phyloP scores from a whole-genome alignment of 23 red algal species.

The Cyanidium caldarium region DNA sequence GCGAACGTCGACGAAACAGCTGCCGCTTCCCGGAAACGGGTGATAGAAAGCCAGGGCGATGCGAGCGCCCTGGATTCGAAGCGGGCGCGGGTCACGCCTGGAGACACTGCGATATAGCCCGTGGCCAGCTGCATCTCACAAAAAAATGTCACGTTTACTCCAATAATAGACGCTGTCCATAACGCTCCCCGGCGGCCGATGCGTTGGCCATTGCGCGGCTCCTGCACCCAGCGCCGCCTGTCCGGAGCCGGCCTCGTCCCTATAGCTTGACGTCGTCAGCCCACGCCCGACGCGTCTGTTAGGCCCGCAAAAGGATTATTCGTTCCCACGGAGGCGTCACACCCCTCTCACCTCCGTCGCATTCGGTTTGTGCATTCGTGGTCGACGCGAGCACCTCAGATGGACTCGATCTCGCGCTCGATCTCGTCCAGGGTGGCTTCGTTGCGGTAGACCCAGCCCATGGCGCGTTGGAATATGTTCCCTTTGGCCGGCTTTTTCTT shows the following conservation, averaged over 20 bases:
- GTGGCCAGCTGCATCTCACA: too few relatives aligned
- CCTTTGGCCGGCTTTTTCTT: not conserved
- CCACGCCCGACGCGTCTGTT: not conserved
- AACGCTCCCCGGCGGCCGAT: too few relatives aligned
- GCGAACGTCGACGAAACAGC: too few relatives aligned
- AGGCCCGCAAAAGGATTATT: not conserved
- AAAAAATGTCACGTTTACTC: too few relatives aligned
- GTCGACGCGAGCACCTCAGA: not conserved
- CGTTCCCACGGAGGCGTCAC: not conserved
- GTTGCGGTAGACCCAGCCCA: not conserved
- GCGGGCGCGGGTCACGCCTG: too few relatives aligned
- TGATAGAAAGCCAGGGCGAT: too few relatives aligned
- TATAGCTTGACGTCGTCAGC: not conserved
- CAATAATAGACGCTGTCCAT: too few relatives aligned
- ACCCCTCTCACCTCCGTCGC: not conserved
- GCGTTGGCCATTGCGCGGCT: not conserved
- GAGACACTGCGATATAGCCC: too few relatives aligned
- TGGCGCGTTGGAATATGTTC: not conserved
- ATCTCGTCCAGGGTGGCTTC: not conserved
- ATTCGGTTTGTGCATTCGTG: not conserved
- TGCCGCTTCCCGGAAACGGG: too few relatives aligned
- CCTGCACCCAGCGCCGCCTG: not conserved
- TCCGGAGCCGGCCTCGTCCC: not conserved
- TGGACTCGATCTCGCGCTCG: conserved; percentile 7
- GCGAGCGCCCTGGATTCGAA: too few relatives aligned